Conservation (phyloP, 768 basidiomycete species). For the Mycena chlorophos region DNA sequence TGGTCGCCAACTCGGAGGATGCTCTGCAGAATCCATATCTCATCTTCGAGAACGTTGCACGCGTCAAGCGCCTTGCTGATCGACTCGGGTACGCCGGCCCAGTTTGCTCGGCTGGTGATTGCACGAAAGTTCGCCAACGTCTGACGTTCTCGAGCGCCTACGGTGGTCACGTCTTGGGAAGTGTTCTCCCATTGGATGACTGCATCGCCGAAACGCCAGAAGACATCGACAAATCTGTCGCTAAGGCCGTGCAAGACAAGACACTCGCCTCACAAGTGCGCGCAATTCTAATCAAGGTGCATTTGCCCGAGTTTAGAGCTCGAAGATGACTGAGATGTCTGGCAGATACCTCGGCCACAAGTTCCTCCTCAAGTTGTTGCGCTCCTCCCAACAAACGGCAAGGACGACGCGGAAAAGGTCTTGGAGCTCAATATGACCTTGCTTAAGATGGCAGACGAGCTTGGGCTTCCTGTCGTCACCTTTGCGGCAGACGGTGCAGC, state of each 20-base stretch:
- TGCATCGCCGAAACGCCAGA: slow-evolving; percentile 25
- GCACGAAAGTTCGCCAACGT: slow-evolving; percentile 29
- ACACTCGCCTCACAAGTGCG: slow-evolving; percentile 27
- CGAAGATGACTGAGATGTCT: not conserved
- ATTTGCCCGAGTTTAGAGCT: not conserved
- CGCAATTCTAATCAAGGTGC: slow-evolving; percentile 30
- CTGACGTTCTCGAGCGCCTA: slow-evolving; percentile 28
- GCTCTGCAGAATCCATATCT: slow-evolving; percentile 27
- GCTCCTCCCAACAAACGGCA: slow-evolving; percentile 28
- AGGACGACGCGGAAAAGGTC: slow-evolving; percentile 23
- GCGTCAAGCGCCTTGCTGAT: slow-evolving; percentile 27
- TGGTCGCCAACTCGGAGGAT: slow-evolving; percentile 25
- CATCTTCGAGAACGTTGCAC: slow-evolving; percentile 29
- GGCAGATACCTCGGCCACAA: slow-evolving; percentile 25
- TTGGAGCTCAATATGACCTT: slow-evolving; percentile 23
- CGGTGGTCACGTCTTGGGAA: slow-evolving; percentile 29
- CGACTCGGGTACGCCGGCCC: slow-evolving; percentile 24
- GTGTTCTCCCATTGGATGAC: slow-evolving; percentile 20
- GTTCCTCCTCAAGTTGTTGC: slow-evolving; percentile 26
- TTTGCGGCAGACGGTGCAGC: slow-evolving; percentile 29
- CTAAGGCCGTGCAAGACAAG: slow-evolving; percentile 18
- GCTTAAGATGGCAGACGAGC: slow-evolving; percentile 21
- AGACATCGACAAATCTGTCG: slow-evolving; percentile 28
- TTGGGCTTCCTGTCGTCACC: slow-evolving; percentile 18
- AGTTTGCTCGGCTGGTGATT: slow-evolving; percentile 27